These are phyloP conservation scores for Suhomyces yuchorum DNA, from an alignment of 1,139 yeast species.

Conservation along the genomic window DNA sequence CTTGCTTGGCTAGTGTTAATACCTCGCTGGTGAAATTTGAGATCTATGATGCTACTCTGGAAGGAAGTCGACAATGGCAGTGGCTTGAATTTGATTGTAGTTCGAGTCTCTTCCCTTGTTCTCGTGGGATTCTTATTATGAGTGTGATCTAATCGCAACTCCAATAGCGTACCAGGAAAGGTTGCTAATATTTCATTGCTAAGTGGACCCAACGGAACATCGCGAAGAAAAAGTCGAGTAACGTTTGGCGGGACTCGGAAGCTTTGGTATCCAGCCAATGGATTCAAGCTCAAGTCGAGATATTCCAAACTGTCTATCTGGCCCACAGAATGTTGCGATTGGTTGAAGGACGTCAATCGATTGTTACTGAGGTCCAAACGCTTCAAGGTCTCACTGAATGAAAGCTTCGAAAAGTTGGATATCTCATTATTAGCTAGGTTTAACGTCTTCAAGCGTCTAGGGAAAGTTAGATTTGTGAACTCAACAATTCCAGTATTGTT, in stretches of 20 bases:
- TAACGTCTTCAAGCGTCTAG: conserved; percentile 20
- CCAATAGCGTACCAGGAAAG: conserved; percentile 14
- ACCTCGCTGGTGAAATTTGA: not conserved
- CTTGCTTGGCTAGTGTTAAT: not conserved
- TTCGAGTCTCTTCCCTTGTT: not conserved
- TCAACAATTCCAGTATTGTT: conserved; percentile 25
- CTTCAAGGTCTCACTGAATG: conserved; percentile 16
- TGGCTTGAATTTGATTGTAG: not conserved
- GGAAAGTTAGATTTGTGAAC: conserved; percentile 21
- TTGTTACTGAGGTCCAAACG: conserved; percentile 21
- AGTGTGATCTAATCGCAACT: conserved; percentile 13
- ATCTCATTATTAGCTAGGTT: conserved; percentile 25
- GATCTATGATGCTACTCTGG: not conserved
- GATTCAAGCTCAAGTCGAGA: conserved; percentile 21
- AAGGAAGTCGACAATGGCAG: not conserved
- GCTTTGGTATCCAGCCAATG: conserved; percentile 13
- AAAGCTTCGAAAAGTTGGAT: conserved; percentile 17
- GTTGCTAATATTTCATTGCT: conserved; percentile 8
- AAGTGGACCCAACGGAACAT: conserved; percentile 12
- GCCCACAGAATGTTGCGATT: conserved; percentile 4
- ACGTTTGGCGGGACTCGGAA: conserved; percentile 14
- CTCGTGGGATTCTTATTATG: not conserved
- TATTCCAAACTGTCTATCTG: conserved; percentile 13
- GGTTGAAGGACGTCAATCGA: conserved; percentile 16
- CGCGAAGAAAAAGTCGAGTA: conserved; percentile 13